Evolutionary conservation across 192 early-diverging fungal species (phyloP).

Genomic region (Neocallimastix lanati): DNA sequence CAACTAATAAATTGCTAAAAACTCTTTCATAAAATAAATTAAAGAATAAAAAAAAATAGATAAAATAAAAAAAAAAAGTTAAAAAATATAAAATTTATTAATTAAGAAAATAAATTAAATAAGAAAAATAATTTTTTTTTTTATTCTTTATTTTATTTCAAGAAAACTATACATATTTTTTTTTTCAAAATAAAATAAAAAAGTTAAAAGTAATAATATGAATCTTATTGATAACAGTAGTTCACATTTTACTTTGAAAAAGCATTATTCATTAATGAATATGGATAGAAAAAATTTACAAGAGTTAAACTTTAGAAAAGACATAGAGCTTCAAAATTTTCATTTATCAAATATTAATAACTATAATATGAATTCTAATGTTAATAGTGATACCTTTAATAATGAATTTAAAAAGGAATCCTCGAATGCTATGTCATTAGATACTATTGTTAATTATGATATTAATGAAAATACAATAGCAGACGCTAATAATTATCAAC

Average conservation of each 20-base stretch:
- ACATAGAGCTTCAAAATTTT: background rate
- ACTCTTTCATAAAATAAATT: too few species aligned
- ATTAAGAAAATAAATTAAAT: too few species aligned
- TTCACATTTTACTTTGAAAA: background rate
- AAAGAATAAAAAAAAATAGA: too few species aligned
- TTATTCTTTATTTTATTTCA: too few species aligned
- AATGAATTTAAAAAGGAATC: background rate
- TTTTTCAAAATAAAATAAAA: too few species aligned
- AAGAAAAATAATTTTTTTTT: too few species aligned
- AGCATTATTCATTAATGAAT: background rate
- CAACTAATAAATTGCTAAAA: too few species aligned
- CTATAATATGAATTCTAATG: background rate
- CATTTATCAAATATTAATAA: background rate
- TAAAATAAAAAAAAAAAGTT: too few species aligned
- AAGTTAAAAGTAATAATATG: too few species aligned
- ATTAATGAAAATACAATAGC: background rate
- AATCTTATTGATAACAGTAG: background rate
- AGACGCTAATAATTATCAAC: background rate
- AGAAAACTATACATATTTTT: too few species aligned
- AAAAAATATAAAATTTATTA: too few species aligned
- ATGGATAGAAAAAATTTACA: background rate
- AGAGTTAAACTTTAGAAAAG: background rate
- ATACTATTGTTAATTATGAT: background rate
- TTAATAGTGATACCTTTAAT: background rate
- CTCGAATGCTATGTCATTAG: background rate